Conservation (phyloP, 1,284 basidiomycete species). For the Ustilago loliicola region DNA sequence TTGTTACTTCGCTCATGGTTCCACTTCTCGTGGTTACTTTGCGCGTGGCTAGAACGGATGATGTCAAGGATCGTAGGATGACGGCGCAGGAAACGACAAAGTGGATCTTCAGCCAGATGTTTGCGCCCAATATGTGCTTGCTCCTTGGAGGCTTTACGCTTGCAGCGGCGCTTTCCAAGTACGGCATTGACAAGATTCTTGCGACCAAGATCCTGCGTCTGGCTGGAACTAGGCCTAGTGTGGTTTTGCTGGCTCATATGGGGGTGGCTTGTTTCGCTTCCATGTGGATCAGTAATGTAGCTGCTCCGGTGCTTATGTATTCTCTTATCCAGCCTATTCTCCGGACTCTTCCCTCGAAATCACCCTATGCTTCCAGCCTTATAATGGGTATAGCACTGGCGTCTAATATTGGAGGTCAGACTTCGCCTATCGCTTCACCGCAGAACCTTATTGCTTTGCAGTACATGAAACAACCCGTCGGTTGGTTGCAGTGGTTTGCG, state of each 20-base stretch:
- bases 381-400: conserved; percentile 96
- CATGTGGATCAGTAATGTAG: conserved; percentile 99
- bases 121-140: conserved; percentile 88
- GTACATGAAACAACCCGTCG: conserved; percentile 86
- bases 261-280: conserved; percentile 95
- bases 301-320: conserved; percentile 96
- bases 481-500: conserved; percentile 94
- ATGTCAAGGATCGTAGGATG: conserved; percentile 76
- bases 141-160: conserved; percentile 92
- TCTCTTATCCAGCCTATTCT: conserved; percentile 97
- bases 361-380: conserved; percentile 88
- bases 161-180: conserved; percentile 94
- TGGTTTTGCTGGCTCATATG: conserved; percentile 94
- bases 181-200: conserved; percentile 89
- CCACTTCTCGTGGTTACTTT: conserved; percentile 90
- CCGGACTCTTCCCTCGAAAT: conserved; percentile 87
- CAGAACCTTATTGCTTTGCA: conserved; percentile 95
- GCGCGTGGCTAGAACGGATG: conserved; percentile 80
- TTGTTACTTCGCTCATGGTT: conserved; percentile 91
- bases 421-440: conserved; percentile 90
- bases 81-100: conserved; percentile 83
- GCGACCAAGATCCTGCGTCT: conserved; percentile 92
- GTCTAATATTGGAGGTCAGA: conserved; percentile 97
- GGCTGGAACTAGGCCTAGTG: conserved; percentile 87
- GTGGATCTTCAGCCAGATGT: conserved; percentile 78